phyloP scores from a whole-genome alignment of 345 rosid genomes.

The Psidium guajava region DNA sequence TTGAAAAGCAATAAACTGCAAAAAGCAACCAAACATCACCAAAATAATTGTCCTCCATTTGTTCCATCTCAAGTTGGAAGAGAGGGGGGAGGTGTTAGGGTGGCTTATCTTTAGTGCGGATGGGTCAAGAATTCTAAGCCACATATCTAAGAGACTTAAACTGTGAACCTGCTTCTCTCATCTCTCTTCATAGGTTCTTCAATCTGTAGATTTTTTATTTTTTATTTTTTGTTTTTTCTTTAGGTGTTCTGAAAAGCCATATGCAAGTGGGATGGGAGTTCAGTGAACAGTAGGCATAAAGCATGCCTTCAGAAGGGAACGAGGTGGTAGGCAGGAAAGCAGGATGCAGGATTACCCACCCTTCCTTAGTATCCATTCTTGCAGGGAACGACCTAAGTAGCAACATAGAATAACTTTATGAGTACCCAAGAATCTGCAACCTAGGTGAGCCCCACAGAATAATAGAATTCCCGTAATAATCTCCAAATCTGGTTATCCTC shows the following conservation, averaged over 20 bases:
- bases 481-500: neutral
- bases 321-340: neutral
- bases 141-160: neutral
- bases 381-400: neutral
- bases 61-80: neutral
- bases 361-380: neutral
- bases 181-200: neutral
- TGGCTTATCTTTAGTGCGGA: neutral
- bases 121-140: neutral
- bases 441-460: neutral
- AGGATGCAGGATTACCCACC: neutral
- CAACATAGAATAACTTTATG: neutral
- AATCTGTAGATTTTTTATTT: neutral
- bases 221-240: neutral
- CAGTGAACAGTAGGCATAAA: neutral
- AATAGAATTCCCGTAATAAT: neutral
- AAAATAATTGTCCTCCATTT: neutral
- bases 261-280: neutral
- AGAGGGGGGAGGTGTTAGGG: neutral
- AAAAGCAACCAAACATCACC: neutral
- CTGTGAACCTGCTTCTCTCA: neutral
- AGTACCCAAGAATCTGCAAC: neutral
- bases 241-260: neutral
- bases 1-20: neutral
- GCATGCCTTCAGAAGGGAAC: neutral